Conservation (phyloP, 169 alveolate species). For the Cryptosporidium ubiquitum region DNA sequence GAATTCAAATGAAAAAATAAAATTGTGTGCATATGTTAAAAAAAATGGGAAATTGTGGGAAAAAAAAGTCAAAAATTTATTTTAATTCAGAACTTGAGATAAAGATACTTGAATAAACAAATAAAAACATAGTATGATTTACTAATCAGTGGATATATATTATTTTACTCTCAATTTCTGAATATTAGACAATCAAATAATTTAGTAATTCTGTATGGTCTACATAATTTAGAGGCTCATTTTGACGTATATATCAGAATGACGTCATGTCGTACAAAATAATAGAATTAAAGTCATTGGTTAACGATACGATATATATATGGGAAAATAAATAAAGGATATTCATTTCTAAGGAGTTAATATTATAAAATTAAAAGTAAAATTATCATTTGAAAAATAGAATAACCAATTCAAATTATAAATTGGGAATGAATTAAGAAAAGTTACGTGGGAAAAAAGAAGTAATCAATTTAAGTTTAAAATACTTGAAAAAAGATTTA, state of each 20-base stretch:
- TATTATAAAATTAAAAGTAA: not conserved
- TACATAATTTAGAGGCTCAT: conserved; percentile 18
- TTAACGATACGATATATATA: conserved; percentile 21
- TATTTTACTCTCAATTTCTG: no score
- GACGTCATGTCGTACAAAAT: conserved; percentile 27
- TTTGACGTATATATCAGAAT: conserved; percentile 7
- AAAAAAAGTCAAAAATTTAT: no score
- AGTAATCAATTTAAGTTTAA: not conserved
- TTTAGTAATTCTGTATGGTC: conserved; percentile 10
- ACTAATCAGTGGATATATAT: not conserved
- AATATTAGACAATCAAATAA: no score
- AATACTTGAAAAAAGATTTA: not conserved
- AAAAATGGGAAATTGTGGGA: not conserved
- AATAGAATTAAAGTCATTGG: not conserved
- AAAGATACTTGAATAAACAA: not conserved
- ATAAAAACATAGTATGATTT: no score
- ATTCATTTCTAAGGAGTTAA: not conserved
- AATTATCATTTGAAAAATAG: not conserved
- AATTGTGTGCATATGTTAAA: not conserved
- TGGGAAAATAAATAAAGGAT: not conserved
- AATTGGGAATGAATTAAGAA: conserved; percentile 3
- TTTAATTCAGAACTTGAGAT: no score
- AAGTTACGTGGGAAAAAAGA: not conserved
- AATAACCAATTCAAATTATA: not conserved
- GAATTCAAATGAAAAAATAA: not conserved